These are phyloP conservation scores for Neurospora africana DNA, from an alignment of 495 filamentous ascomycete genomes.

Conservation along the genomic window DNA sequence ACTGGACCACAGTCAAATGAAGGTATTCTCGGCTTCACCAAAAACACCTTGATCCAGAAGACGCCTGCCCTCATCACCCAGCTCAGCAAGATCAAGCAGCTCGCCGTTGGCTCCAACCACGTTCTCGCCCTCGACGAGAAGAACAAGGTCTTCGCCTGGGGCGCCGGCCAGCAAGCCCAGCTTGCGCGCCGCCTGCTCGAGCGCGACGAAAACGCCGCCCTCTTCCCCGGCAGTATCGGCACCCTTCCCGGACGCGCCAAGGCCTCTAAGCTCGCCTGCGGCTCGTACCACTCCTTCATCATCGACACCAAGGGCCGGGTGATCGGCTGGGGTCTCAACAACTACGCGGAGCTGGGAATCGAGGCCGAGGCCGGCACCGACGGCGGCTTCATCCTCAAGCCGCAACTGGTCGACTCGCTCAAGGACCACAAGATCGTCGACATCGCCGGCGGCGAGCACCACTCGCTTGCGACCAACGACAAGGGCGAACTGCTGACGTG, in stretches of 20 bases:
- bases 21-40: constrained; percentile 60
- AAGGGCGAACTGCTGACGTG: constrained; percentile 55
- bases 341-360: constrained; percentile 68
- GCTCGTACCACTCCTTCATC: constrained; percentile 68
- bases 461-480: constrained; percentile 51
- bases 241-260: constrained; percentile 44
- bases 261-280: constrained; percentile 46
- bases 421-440: constrained; percentile 36
- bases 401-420: constrained; percentile 40
- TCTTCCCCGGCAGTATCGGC: constrained; percentile 60
- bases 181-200: constrained; percentile 61
- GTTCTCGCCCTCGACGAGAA: constrained; percentile 57
- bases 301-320: constrained; percentile 60
- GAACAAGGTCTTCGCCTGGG: constrained; percentile 60
- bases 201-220: constrained; percentile 45
- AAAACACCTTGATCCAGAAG: constrained; percentile 21
- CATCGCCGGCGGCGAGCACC: constrained; percentile 59
- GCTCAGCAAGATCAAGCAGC: constrained; percentile 50
- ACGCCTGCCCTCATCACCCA: constrained; percentile 28
- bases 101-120: constrained; percentile 60
- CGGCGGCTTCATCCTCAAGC: constrained; percentile 43
- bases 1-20: constrained; percentile 32
- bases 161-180: constrained; percentile 61
- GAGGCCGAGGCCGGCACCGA: constrained; percentile 53
- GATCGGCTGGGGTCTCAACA: constrained; percentile 82